Percentiles rank a stretch among this genome's conserved stretches.
These are phyloP conservation scores for Phaeosphaeriaceae sp. DNA, from an alignment of 2,329 filamentous ascomycete species.

Conservation along the genomic window DNA sequence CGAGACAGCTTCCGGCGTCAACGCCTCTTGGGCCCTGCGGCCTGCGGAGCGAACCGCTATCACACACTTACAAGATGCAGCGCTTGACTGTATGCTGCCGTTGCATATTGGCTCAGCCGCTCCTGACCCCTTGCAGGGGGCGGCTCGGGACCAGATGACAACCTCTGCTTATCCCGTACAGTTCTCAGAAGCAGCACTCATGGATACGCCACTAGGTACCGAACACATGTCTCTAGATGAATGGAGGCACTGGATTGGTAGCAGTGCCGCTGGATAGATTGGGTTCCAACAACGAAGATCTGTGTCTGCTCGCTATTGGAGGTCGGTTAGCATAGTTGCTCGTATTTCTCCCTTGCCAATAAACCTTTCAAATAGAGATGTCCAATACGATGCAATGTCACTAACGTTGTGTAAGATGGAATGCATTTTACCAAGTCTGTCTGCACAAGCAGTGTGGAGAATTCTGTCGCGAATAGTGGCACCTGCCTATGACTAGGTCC, in stretches of 20 bases:
- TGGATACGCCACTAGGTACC: background rate
- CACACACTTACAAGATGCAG: slow-evolving; percentile 14
- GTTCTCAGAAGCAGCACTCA: background rate
- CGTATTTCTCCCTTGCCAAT: background rate
- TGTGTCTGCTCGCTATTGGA: background rate
- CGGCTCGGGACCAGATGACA: background rate
- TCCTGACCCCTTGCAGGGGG: slow-evolving; percentile 3
- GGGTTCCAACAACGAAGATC: background rate
- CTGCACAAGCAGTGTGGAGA: background rate
- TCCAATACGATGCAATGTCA: background rate
- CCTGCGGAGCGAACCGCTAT: slow-evolving; percentile 24
- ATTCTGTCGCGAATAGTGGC: background rate
- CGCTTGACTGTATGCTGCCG: slow-evolving; percentile 10
- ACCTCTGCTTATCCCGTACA: slow-evolving; percentile 2
- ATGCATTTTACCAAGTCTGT: background rate
- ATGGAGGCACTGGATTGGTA: slow-evolving; percentile 7
- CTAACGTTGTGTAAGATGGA: background rate
- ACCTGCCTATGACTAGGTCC: background rate
- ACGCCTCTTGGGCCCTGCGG: slow-evolving; percentile 15
- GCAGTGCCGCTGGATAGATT: slow-evolving; percentile 2
- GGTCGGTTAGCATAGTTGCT: background rate
- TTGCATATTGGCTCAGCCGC: background rate
- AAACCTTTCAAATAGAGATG: background rate
- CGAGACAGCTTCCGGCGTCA: slow-evolving; percentile 12
- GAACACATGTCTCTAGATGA: slow-evolving; percentile 3